A percentile compares a stretch with the other conserved stretches of the same genome.
These are phyloP conservation scores for Aphanoascus verrucosus DNA, from an alignment of 2,329 filamentous ascomycete genomes.

Conservation along the genomic window DNA sequence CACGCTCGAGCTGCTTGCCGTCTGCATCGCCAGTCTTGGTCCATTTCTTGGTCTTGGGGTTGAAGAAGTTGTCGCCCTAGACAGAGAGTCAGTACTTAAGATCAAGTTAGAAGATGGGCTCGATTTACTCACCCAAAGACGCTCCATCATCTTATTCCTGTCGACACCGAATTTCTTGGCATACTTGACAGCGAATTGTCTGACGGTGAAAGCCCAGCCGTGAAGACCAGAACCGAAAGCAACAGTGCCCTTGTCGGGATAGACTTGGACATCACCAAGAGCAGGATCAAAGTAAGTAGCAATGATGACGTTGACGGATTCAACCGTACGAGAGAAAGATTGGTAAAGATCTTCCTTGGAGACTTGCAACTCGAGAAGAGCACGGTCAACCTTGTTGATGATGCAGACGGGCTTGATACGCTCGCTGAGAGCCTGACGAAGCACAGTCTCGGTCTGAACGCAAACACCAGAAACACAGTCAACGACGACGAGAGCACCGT, in stretches of 20 bases:
- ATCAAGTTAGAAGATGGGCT: background rate
- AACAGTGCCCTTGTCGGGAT: constrained; percentile 93
- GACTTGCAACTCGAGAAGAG: constrained; percentile 96
- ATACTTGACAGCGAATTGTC: constrained; percentile 91
- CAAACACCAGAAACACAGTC: constrained; percentile 99
- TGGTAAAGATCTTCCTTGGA: constrained; percentile 99
- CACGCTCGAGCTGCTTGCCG: constrained; percentile 86
- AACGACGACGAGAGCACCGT: constrained; percentile 98
- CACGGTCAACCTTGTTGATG: constrained; percentile 99
- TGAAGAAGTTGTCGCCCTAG: constrained; percentile 96
- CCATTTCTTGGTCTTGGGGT: constrained; percentile 99
- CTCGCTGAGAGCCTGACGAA: constrained; percentile 97
- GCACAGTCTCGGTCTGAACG: constrained; percentile 99
- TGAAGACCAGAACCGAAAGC: constrained; percentile 99
- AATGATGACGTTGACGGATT: constrained; percentile 99
- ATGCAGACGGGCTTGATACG: constrained; percentile 99
- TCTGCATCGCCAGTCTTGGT: constrained; percentile 75
- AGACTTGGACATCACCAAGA: constrained; percentile 96
- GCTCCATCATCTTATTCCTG: constrained; percentile 99
- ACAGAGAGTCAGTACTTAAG: constrained; percentile 5
- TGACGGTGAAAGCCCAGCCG: constrained; percentile 98
- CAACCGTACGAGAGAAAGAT: constrained; percentile 98
- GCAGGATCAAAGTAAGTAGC: constrained; percentile 96
- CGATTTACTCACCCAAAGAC: constrained; percentile 69
- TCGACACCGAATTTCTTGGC: constrained; percentile 99